These are phyloP conservation scores for Darksidea phi DNA, from an alignment of 495 filamentous ascomycete genomes.

Conservation along the genomic window DNA sequence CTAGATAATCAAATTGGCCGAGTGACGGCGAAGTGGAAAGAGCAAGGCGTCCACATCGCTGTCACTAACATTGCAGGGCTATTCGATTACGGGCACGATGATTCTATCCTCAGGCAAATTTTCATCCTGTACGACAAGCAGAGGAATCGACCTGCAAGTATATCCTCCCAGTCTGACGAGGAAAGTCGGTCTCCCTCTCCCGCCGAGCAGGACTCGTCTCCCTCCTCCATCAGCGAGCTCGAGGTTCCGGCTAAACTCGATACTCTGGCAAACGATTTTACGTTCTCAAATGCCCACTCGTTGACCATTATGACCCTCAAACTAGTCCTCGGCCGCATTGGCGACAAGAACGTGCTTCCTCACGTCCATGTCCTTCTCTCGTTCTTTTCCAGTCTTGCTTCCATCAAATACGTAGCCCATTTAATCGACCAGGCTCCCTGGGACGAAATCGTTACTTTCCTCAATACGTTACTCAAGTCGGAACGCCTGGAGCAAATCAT, in stretches of 20 bases:
- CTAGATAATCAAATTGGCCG: constrained; percentile 62
- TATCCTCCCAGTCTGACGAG: constrained; percentile 18
- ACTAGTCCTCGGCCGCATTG: constrained; percentile 57
- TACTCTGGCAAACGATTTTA: constrained; percentile 14
- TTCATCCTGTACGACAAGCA: constrained; percentile 43
- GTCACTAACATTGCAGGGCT: constrained; percentile 56
- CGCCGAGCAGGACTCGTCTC: constrained; percentile 5
- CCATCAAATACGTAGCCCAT: constrained; percentile 43
- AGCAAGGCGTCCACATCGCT: constrained; percentile 58
- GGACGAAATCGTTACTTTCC: constrained; percentile 58
- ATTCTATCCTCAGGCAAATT: constrained; percentile 48
- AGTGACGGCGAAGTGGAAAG: constrained; percentile 59
- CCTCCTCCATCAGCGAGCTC: constrained; percentile 21
- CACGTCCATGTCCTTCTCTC: constrained; percentile 67
- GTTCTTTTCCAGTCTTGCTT: constrained; percentile 62
- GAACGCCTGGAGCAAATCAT: constrained; percentile 44
- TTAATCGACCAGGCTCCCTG: constrained; percentile 65
- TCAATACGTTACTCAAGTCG: constrained; percentile 61
- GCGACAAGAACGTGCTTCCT: constrained; percentile 65
- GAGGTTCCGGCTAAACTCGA: constrained; percentile 27
- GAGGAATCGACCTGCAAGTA: constrained; percentile 26
- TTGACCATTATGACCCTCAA: constrained; percentile 51
- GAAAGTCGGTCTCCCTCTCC: constrained; percentile 20
- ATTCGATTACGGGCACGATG: constrained; percentile 60
- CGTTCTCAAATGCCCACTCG: constrained; percentile 42